These are phyloP conservation scores for Leccinum broughii DNA, from an alignment of 768 basidiomycete genomes.

Conservation along the genomic window DNA sequence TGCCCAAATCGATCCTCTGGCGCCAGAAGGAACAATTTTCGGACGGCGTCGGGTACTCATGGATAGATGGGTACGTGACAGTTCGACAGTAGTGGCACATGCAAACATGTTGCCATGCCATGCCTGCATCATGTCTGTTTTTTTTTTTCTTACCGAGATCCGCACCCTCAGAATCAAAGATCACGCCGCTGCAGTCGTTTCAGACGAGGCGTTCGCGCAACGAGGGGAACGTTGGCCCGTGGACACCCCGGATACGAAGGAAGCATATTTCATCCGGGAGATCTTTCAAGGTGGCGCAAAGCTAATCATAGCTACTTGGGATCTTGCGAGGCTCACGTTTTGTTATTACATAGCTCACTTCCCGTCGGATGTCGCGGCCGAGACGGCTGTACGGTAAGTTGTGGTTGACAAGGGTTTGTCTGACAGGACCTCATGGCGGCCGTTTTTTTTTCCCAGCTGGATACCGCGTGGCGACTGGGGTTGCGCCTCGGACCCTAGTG, in stretches of 20 bases:
- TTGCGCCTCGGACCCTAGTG: conserved; percentile 91
- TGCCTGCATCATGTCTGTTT: background rate
- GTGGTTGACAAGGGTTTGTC: conserved; percentile 27
- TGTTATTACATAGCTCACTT: conserved; percentile 57
- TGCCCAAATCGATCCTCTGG: conserved; percentile 94
- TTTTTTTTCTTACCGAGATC: conserved; percentile 2
- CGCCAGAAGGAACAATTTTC: conserved; percentile 99
- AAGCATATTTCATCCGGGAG: conserved; percentile 91
- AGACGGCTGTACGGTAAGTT: conserved; percentile 84
- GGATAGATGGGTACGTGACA: conserved; percentile 86
- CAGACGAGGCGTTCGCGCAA: conserved; percentile 79
- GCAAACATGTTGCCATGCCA: background rate
- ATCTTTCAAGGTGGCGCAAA: conserved; percentile 71
- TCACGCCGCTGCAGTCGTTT: conserved; percentile 70
- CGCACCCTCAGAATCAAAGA: conserved; percentile 75
- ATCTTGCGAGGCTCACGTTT: background rate
- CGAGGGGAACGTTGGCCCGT: conserved; percentile 72
- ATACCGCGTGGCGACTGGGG: conserved; percentile 97
- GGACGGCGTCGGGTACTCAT: conserved; percentile 97
- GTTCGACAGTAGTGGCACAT: background rate
- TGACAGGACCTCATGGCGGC: conserved; percentile 14
- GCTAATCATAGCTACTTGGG: background rate
- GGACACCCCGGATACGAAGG: conserved; percentile 92
- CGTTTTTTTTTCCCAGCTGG: conserved; percentile 54
- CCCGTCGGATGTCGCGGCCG: conserved; percentile 81